Conservation (phyloP, 108 stramenopile genomes). For the Cyclotella atomus region DNA sequence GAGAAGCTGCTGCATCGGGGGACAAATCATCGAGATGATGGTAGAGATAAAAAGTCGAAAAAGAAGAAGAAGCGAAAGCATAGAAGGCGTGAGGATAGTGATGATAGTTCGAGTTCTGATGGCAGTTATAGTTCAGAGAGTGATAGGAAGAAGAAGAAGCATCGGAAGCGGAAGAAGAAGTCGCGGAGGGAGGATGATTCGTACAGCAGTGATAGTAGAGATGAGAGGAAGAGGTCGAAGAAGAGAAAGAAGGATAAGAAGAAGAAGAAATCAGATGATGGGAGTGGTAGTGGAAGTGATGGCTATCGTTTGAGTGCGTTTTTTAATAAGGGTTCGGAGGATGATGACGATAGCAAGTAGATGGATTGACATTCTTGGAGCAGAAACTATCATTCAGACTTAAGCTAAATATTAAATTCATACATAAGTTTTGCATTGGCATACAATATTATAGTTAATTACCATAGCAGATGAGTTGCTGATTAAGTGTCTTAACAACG, state of each 20-base stretch:
- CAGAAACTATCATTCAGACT: too few relatives aligned
- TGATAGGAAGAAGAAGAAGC: constrained; percentile 44
- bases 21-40: constrained; percentile 58
- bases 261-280: constrained; percentile 35
- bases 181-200: constrained; percentile 22
- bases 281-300: constrained; percentile 63
- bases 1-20: constrained; percentile 73
- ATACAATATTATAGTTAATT: background rate
- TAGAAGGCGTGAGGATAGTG: constrained; percentile 45
- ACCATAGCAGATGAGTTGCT: too few relatives aligned
- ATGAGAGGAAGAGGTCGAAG: constrained; percentile 42
- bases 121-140: constrained; percentile 39
- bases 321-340: constrained; percentile 64
- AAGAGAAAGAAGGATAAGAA: constrained; percentile 51
- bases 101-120: constrained; percentile 29
- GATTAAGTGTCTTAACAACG: too few relatives aligned
- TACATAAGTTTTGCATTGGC: too few relatives aligned
- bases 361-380: too few relatives aligned
- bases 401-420: too few relatives aligned
- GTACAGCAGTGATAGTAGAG: constrained; percentile 48
- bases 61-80: constrained; percentile 65
- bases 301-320: constrained; percentile 73
- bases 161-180: constrained; percentile 51
- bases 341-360: constrained; percentile 16
- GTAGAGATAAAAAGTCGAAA: constrained; percentile 46